phyloP scores from a whole-genome alignment of 2,329 filamentous ascomycete genomes.

The Coniella vitis region DNA sequence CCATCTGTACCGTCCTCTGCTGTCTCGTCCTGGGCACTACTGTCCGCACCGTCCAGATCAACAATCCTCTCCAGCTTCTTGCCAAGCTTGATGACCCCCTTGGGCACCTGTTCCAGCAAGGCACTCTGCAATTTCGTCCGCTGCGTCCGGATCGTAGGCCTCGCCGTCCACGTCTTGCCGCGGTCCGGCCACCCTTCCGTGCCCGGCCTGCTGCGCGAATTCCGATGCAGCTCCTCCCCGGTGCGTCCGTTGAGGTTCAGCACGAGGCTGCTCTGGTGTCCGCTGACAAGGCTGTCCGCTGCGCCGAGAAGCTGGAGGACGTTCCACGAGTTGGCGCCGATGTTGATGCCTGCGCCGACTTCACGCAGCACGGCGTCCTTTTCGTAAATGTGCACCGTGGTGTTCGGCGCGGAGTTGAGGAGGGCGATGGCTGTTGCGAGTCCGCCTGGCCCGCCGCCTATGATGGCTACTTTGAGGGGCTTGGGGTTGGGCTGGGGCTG shows the following conservation, averaged over 20 bases:
- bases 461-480: constrained; percentile 11
- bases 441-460: constrained; percentile 16
- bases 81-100: constrained; percentile 34
- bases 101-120: constrained; percentile 38
- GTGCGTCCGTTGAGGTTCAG: constrained; percentile 22
- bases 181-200: constrained; percentile 8
- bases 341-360: constrained; percentile 30
- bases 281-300: constrained; percentile 16
- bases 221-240: constrained; percentile 22
- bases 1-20: too few relatives aligned
- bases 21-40: too few relatives aligned
- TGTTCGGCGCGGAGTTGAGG: constrained; percentile 15
- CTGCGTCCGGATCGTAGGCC: constrained; percentile 14
- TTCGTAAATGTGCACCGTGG: constrained; percentile 29
- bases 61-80: constrained; percentile 36
- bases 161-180: constrained; percentile 5
- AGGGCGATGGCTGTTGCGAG: constrained; percentile 26
- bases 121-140: constrained; percentile 40
- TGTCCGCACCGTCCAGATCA: constrained; percentile 22
- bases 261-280: constrained; percentile 12
- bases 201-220: constrained; percentile 18
- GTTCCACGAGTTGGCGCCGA: constrained; percentile 30
- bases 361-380: constrained; percentile 31
- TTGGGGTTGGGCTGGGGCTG: not conserved
- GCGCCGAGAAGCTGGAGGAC: constrained; percentile 27